Percentiles rank a stretch among this genome's conserved stretches.
Evolutionary conservation across 176 grass and related monocot genomes (phyloP).

Genomic region (Carex pumila): DNA sequence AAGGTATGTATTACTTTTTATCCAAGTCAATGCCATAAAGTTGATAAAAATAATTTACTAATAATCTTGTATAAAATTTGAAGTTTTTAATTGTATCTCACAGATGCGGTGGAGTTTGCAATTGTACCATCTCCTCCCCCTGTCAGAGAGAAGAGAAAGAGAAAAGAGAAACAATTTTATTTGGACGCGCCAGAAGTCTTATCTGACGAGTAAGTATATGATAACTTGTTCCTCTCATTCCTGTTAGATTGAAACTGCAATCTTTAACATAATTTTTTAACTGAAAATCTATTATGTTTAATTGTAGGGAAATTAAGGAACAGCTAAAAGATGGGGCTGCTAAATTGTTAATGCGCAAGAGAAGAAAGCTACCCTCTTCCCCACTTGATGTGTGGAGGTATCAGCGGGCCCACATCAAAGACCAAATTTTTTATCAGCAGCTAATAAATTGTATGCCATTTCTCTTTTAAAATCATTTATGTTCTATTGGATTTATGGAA

Average conservation of each 20-base stretch:
- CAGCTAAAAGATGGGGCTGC: constrained; percentile 15
- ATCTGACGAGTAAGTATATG: constrained; percentile 42
- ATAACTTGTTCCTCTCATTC: background rate
- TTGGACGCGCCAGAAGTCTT: constrained; percentile 42
- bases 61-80: background rate
- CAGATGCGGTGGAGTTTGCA: background rate
- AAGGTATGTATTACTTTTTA: background rate
- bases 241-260: constrained; percentile 1
- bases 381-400: constrained; percentile 45
- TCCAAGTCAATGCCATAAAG: background rate
- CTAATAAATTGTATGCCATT: constrained; percentile 35
- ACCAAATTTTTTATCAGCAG: constrained; percentile 41
- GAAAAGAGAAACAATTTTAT: constrained; percentile 30
- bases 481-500: background rate
- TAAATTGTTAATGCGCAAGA: constrained; percentile 35
- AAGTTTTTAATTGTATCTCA: background rate
- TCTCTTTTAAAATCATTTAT: background rate
- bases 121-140: constrained; percentile 55
- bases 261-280: background rate
- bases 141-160: constrained; percentile 30
- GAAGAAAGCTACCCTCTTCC: constrained; percentile 58
- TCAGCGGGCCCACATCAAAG: constrained; percentile 30
- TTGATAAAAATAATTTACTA: background rate
- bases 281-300: background rate
- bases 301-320: constrained; percentile 21